Base-by-base conservation (phyloP, 1,284 basidiomycete genomes). In the Puccinia novopanici region DNA sequence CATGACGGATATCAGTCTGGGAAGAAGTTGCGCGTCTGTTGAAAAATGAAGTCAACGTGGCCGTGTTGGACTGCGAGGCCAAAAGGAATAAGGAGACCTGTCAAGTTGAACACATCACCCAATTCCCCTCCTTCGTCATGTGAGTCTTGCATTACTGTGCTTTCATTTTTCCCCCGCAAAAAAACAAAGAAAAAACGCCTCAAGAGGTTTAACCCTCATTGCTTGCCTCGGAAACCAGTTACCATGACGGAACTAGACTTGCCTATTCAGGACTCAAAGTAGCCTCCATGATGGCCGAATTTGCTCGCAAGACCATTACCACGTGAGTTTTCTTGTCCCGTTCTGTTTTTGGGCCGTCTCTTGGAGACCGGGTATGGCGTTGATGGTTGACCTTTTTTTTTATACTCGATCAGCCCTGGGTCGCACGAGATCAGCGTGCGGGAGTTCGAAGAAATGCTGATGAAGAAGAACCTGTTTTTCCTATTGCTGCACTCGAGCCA, bases 91-190 rank as follows among this genome's bases (percentile, higher is more conserved):
- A 72, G 30, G 42, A 68, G 22, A 42, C 65, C 37, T 80, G 77
- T 54, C 34, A 30, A 10, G 22, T 15, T 37, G 57, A 61, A 63
- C 48, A 57, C 24, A 50, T 73, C 42, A 13, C 2, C 22, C 54
- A 68, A 37, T 80, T 72, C 61, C 77, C 77, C 13, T 72, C 70
- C 9, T 63, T 80, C 24, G 22, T 80, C 30, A 52, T 80, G 77
- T 73, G 3, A 48, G 77, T 73, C 40, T 45, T n/a, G 27, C 30
- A 34, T 15, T 27, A 3, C 45, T 45, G 24, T 17, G 9, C 27
- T 67, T n/a, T 22, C 30, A 34, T 34, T 59, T 15, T 10, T 10
- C 0, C 27, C 19, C 12, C 12, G 8, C 15, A 30, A 24, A n/a
- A 6, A n/a, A n/a, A 6, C n/a, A 59, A 8, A 59, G 13, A 57